phyloP scores from a whole-genome alignment of 441 rosid species.

The Arabidopsis hybrid region DNA sequence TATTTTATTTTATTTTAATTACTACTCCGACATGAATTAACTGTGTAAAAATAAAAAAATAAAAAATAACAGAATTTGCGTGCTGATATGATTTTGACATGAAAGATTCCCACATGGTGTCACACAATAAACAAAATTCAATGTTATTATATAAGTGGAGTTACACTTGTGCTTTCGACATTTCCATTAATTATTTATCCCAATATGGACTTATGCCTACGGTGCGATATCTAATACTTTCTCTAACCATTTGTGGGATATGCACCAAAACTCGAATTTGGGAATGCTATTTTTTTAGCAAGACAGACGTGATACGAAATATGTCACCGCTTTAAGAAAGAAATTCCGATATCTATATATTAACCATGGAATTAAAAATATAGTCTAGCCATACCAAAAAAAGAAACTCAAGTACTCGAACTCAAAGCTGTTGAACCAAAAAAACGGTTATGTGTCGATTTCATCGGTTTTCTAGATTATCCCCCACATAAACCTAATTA shows the following conservation, averaged over 20 bases:
- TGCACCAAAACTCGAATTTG: conserved; percentile 26
- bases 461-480: conserved; percentile 42
- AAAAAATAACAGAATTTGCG: background rate
- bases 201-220: conserved; percentile 18
- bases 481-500: conserved; percentile 16
- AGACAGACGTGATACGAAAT: conserved; percentile 23
- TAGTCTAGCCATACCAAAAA: conserved; percentile 19
- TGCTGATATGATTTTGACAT: conserved; percentile 29
- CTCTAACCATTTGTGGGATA: conserved; percentile 34
- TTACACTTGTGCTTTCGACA: conserved; percentile 39
- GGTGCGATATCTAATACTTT: conserved; percentile 20
- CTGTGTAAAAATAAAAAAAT: background rate
- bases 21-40: background rate
- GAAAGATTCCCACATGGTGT: conserved; percentile 34
- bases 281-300: conserved; percentile 16
- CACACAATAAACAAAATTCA: conserved; percentile 10
- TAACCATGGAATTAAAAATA: background rate
- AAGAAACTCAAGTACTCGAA: conserved; percentile 41
- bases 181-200: conserved; percentile 29
- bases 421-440: conserved; percentile 54
- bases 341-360: conserved; percentile 8
- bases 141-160: conserved; percentile 30
- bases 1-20: too few relatives aligned
- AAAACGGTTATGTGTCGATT: conserved; percentile 63
- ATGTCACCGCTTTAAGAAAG: conserved; percentile 21